phyloP scores from a whole-genome alignment of 257 asterid species.

The Buddleja alternifolia region DNA sequence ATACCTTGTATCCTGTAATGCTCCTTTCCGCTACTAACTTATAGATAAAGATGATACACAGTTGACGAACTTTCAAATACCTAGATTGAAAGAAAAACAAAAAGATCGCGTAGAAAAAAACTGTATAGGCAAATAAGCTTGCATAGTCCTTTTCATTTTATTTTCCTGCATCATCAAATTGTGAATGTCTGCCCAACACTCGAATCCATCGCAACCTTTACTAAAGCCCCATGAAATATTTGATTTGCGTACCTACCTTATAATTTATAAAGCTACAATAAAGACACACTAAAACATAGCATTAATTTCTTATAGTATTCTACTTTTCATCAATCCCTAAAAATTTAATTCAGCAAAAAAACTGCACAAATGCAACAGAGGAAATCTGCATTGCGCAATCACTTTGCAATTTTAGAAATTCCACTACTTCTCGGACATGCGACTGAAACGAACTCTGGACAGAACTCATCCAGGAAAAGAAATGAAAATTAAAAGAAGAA shows the following conservation, averaged over 20 bases:
- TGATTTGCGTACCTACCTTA: too few relatives aligned
- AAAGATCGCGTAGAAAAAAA: not conserved
- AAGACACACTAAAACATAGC: too few relatives aligned
- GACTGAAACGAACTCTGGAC: not conserved
- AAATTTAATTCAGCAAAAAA: not conserved
- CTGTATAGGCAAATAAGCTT: not conserved
- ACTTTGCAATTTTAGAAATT: not conserved
- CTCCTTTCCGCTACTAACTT: not conserved
- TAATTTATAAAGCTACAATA: too few relatives aligned
- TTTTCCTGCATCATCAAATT: not conserved
- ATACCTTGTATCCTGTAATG: too few relatives aligned
- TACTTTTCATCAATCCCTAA: too few relatives aligned
- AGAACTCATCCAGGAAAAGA: not conserved
- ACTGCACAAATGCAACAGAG: slow-evolving; percentile 9
- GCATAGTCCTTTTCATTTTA: not conserved
- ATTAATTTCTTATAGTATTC: too few relatives aligned
- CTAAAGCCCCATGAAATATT: too few relatives aligned
- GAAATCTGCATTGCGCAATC: not conserved
- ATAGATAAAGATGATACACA: not conserved
- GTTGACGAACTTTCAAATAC: not conserved
- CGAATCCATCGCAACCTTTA: too few relatives aligned
- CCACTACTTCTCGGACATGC: not conserved
- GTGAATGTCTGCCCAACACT: not conserved
- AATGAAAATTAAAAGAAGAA: too few relatives aligned
- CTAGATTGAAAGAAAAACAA: not conserved